Base-by-base conservation (phyloP, 129 eudicot species). In the Apium graveolens region DNA sequence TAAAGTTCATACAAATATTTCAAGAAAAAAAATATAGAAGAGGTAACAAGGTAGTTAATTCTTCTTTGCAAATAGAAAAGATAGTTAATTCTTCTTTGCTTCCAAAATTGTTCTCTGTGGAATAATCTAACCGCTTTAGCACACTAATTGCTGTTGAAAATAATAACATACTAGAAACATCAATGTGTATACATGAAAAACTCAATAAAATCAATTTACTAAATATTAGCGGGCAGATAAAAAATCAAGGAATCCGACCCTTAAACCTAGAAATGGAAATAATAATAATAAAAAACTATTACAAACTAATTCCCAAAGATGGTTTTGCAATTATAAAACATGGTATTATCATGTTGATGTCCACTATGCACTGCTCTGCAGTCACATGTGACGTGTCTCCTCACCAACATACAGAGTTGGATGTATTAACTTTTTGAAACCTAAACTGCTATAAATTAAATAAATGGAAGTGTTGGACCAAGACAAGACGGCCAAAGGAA, bases 71-170 rank as follows among this genome's bases (percentile, higher is more conserved):
- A 65, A n/a, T n/a, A n/a, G n/a, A n/a, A n/a, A n/a, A n/a, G n/a
- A n/a, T n/a, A n/a, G n/a, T n/a, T n/a, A n/a, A n/a, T n/a, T n/a
- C n/a, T n/a, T n/a, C n/a, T n/a, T n/a, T 27, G 99, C 97, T 66
- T 96, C 99, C 97, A 90, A 87, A 31, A 96, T 97, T 21, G 88
- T 86, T 80, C 91, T 91, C 99, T 95, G 88, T 73, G 49, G 46
- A 78, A 78, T 10, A 41, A 71, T 43, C 45, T 42, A 39, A 55
- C 49, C 39, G 35, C 62, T 44, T 81, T 31, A 75, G 74, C 48
- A 65, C 32, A 80, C 45, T 12, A 53, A 43, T 9, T 27, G 43
- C 77, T 24, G 43, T 71, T 72, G 32, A 42, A 41, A n/a, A 41
- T 21, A 11, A 4, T 72, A 41, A 4, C 21, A 10, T 4, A 42